These are phyloP conservation scores for Codiaeum variegatum DNA, from an alignment of 441 rosid species.

Conservation along the genomic window DNA sequence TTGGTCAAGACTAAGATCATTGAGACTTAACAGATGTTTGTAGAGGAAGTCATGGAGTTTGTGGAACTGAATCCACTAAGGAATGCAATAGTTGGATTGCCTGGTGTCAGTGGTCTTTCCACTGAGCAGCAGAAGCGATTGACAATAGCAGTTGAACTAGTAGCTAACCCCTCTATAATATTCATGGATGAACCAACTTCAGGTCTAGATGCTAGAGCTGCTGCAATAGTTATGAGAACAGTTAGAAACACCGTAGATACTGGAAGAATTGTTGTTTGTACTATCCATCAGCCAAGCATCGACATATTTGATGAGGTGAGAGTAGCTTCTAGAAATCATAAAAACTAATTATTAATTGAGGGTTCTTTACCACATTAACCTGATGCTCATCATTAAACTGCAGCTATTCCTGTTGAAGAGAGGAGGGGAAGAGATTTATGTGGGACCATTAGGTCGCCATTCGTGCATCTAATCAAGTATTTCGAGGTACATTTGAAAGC, in stretches of 20 bases:
- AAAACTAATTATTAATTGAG: slow-evolving; percentile 14
- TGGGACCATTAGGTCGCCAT: slow-evolving; percentile 70
- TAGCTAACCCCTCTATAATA: slow-evolving; percentile 45
- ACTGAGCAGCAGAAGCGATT: slow-evolving; percentile 43
- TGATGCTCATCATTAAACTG: neutral
- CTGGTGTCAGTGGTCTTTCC: slow-evolving; percentile 39
- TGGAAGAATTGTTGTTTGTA: slow-evolving; percentile 43
- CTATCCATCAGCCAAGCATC: slow-evolving; percentile 41
- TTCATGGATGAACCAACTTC: slow-evolving; percentile 52
- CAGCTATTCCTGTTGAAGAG: slow-evolving; percentile 69
- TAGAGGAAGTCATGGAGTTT: slow-evolving; percentile 40
- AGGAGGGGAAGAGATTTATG: slow-evolving; percentile 79
- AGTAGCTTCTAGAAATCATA: neutral
- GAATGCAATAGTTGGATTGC: slow-evolving; percentile 38
- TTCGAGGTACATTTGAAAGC: slow-evolving; percentile 46
- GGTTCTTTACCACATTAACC: slow-evolving; percentile 1
- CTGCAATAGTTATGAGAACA: slow-evolving; percentile 47
- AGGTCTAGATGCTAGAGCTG: slow-evolving; percentile 46
- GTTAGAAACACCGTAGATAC: slow-evolving; percentile 48
- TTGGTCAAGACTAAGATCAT: too few relatives aligned
- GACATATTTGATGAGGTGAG: slow-evolving; percentile 21
- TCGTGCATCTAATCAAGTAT: slow-evolving; percentile 52
- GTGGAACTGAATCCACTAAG: slow-evolving; percentile 32
- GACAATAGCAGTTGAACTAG: slow-evolving; percentile 43
- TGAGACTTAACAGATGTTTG: slow-evolving; percentile 47